Percentiles rank a stretch among this genome's conserved stretches.
These are phyloP conservation scores for Vairimorpha ceranae DNA, from an alignment of 371 early-diverging fungal species.

Conservation along the genomic window DNA sequence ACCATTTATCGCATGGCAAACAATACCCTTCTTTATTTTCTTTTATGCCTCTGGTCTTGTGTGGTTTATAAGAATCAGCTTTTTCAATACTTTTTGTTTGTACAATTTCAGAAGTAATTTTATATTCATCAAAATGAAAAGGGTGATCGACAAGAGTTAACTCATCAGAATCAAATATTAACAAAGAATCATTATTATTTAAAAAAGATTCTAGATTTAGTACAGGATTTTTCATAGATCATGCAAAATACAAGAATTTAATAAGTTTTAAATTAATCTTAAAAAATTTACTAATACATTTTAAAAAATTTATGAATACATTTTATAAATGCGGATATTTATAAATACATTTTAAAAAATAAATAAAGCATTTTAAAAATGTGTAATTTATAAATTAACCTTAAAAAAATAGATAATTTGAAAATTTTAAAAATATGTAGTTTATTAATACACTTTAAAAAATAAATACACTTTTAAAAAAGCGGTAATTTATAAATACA, in stretches of 20 bases:
- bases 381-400: no score
- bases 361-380: no score
- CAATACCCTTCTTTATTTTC: slow-evolving; percentile 53
- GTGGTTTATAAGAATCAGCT: slow-evolving; percentile 40
- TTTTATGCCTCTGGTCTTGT: slow-evolving; percentile 38
- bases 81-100: neutral
- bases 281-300: no score
- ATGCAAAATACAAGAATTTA: neutral
- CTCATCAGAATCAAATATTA: slow-evolving; percentile 4
- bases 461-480: no score
- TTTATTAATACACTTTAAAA: no score
- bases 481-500: no score
- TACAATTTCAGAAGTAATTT: neutral
- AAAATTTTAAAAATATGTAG: no score
- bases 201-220: slow-evolving; percentile 19
- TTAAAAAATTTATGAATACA: no score
- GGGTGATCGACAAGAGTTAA: neutral
- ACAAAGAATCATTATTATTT: neutral
- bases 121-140: neutral
- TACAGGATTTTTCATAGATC: neutral
- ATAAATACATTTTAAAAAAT: no score
- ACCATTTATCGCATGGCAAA: slow-evolving; percentile 49
- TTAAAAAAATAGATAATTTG: no score
- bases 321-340: no score
- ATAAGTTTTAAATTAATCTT: no score